Percentiles rank a stretch among this genome's conserved stretches.
These are phyloP conservation scores for Cucumis hystrix DNA, from an alignment of 306 rosid genomes.

Conservation along the genomic window DNA sequence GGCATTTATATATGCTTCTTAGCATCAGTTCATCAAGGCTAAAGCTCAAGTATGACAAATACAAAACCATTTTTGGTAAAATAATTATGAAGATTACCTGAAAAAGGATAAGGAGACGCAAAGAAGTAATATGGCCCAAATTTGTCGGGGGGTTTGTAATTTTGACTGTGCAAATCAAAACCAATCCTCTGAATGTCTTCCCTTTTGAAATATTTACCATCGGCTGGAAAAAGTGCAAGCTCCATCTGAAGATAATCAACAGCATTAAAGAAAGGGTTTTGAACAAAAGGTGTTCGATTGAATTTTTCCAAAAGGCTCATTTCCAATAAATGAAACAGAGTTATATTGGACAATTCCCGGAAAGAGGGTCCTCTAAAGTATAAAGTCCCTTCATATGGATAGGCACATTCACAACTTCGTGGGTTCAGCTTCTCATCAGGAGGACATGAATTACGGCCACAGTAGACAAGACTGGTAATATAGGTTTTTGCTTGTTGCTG, in stretches of 20 bases:
- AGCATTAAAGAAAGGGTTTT: conserved; percentile 49
- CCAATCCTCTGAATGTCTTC: conserved; percentile 67
- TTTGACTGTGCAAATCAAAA: conserved; percentile 54
- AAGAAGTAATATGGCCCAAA: conserved; percentile 75
- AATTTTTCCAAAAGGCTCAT: conserved; percentile 50
- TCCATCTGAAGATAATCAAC: conserved; percentile 74
- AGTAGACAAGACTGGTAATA: conserved; percentile 53
- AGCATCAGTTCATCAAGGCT: conserved; percentile 10
- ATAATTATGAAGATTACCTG: conserved; percentile 32
- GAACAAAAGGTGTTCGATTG: conserved; percentile 44
- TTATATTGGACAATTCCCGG: conserved; percentile 49
- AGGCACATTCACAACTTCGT: conserved; percentile 79
- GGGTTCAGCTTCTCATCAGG: conserved; percentile 59
- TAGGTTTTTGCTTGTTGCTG: conserved; percentile 34
- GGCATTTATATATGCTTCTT: not conserved
- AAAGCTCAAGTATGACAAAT: not conserved
- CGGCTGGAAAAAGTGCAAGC: conserved; percentile 65
- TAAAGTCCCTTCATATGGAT: conserved; percentile 66
- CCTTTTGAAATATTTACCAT: conserved; percentile 44
- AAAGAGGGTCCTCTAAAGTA: conserved; percentile 70
- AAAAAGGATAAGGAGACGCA: conserved; percentile 54
- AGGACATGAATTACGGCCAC: conserved; percentile 45
- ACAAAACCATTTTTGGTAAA: not conserved
- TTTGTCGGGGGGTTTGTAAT: conserved; percentile 57
- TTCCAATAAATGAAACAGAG: conserved; percentile 51